Percentiles rank a stretch among this genome's conserved stretches.
Evolutionary conservation across 2,329 filamentous ascomycete species (phyloP).

Genomic region (Fusarium metavorans): DNA sequence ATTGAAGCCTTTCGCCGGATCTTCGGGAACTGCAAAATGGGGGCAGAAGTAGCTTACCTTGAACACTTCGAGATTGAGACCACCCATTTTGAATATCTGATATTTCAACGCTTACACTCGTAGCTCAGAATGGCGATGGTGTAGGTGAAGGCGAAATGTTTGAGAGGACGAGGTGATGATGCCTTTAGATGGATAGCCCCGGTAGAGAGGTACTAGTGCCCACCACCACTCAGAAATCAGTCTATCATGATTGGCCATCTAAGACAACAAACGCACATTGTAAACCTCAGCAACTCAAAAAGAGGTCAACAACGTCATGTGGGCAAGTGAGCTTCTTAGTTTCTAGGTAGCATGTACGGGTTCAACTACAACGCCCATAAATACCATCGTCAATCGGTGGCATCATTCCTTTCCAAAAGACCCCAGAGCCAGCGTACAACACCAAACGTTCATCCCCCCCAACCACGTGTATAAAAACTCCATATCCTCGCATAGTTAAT

Average conservation of each 20-base stretch:
- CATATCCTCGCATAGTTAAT: conserved; percentile 28
- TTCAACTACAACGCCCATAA: background rate
- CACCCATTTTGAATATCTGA: conserved; percentile 66
- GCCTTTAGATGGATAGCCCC: conserved; percentile 37
- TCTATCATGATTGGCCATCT: conserved; percentile 28
- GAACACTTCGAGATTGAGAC: conserved; percentile 93
- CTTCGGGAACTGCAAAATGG: background rate
- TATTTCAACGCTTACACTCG: conserved; percentile 5
- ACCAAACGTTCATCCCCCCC: conserved; percentile 9
- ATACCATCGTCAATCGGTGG: conserved; percentile 15
- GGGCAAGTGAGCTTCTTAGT: background rate
- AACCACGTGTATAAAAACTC: conserved; percentile 37
- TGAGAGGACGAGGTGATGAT: conserved; percentile 30
- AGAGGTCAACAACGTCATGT: background rate
- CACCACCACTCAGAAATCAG: conserved; percentile 20
- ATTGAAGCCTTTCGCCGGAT: background rate
- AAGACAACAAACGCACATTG: conserved; percentile 9
- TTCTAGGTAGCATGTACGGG: background rate
- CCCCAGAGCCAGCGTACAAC: conserved; percentile 9
- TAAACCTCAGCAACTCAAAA: background rate
- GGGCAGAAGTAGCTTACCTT: conserved; percentile 70
- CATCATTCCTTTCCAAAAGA: conserved; percentile 20
- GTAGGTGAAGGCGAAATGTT: conserved; percentile 30
- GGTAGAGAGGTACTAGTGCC: conserved; percentile 37
- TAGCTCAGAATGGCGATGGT: conserved; percentile 22